Evolutionary conservation across 2,329 filamentous ascomycete species (phyloP).

Genomic region (Claviceps sp.): DNA sequence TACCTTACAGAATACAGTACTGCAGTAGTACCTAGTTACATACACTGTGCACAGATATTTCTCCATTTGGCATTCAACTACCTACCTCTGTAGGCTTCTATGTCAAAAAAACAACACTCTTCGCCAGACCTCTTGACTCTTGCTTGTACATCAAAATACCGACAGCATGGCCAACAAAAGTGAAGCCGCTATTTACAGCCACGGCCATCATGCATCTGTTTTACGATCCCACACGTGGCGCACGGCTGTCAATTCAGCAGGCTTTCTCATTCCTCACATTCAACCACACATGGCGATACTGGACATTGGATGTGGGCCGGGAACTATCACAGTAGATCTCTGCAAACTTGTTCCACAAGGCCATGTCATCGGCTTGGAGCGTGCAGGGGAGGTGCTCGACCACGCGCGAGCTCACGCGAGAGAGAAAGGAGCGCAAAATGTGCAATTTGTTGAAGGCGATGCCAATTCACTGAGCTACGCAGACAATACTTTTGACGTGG

Average conservation of each 20-base stretch:
- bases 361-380: constrained; percentile 25
- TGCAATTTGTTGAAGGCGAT: constrained; percentile 19
- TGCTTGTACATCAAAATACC: neutral
- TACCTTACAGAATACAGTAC: too few species aligned
- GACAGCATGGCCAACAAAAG: neutral
- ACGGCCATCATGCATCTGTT: constrained; percentile 26
- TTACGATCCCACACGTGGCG: constrained; percentile 25
- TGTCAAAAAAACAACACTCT: too few species aligned
- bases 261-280: constrained; percentile 27
- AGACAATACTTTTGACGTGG: constrained; percentile 26
- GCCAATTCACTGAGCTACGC: constrained; percentile 19
- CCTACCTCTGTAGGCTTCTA: too few species aligned
- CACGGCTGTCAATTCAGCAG: constrained; percentile 28
- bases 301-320: constrained; percentile 35
- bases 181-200: constrained; percentile 18
- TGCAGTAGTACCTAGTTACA: too few species aligned
- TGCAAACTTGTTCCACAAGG: constrained; percentile 23
- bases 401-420: constrained; percentile 16
- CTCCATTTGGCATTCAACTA: too few species aligned
- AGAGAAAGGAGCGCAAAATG: constrained; percentile 17
- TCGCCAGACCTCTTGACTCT: too few species aligned
- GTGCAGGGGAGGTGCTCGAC: constrained; percentile 18
- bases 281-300: constrained; percentile 25
- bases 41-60: too few species aligned
- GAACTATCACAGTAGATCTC: constrained; percentile 31